Evolutionary conservation across 768 basidiomycete species (phyloP).

Genomic region (Gyrodon lividus): DNA sequence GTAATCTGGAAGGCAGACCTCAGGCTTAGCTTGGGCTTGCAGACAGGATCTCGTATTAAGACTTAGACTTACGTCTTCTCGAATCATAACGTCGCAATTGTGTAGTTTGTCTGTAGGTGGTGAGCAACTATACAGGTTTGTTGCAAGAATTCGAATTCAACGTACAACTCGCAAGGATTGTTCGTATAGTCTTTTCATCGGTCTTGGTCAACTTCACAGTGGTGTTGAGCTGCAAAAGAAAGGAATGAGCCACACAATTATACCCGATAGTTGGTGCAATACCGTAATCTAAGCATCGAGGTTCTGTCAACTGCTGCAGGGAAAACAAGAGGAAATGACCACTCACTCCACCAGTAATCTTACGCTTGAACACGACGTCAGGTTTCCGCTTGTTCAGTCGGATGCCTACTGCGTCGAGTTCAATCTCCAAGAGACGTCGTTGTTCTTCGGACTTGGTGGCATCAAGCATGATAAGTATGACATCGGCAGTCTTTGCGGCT

Average conservation of each 20-base stretch:
- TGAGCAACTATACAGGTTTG: conserved; percentile 9
- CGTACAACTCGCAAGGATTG: conserved; percentile 86
- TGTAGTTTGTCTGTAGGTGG: conserved; percentile 70
- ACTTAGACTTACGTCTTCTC: conserved; percentile 82
- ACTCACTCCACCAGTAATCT: conserved; percentile 87
- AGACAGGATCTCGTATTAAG: conserved; percentile 1
- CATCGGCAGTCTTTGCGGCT: conserved; percentile 89
- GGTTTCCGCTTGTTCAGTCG: conserved; percentile 87
- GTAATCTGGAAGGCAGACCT: conserved; percentile 68
- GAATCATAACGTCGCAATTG: conserved; percentile 97
- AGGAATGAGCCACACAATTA: neutral
- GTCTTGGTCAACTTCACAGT: conserved; percentile 94
- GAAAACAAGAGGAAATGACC: neutral
- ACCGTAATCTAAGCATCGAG: conserved; percentile 63
- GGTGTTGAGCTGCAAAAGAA: conserved; percentile 59
- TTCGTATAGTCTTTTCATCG: conserved; percentile 92
- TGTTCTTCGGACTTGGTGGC: conserved; percentile 94
- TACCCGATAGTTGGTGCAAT: neutral
- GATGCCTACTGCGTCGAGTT: conserved; percentile 96
- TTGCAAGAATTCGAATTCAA: conserved; percentile 7
- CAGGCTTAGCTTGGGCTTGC: conserved; percentile 3
- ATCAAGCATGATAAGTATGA: conserved; percentile 91
- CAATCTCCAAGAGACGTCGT: conserved; percentile 80
- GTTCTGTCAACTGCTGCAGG: neutral
- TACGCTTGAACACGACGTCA: conserved; percentile 93